Percentiles rank a stretch among this genome's conserved stretches.
These are phyloP conservation scores for Silene conica DNA, from an alignment of 148 eudicot species.

Conservation along the genomic window DNA sequence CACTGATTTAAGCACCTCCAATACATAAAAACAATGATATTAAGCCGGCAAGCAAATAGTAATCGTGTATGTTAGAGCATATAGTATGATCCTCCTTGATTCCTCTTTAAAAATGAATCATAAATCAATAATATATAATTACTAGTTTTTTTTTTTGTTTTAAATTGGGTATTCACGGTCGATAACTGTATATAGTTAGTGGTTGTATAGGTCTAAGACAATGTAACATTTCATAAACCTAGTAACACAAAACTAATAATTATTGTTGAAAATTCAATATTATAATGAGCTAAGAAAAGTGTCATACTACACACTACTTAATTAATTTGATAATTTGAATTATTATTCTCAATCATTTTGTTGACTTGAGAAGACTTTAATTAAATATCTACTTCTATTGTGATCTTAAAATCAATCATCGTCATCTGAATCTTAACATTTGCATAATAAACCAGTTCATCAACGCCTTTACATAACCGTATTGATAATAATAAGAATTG, in stretches of 20 bases:
- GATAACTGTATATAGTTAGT: background rate
- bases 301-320: conserved; percentile 10
- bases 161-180: too few species aligned
- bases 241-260: background rate
- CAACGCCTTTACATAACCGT: too few species aligned
- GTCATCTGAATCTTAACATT: background rate
- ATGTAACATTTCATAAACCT: conserved; percentile 3
- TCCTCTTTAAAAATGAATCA: conserved; percentile 13
- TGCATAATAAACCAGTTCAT: too few species aligned
- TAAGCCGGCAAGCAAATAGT: conserved; percentile 18
- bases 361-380: background rate
- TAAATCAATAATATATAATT: too few species aligned
- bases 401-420: background rate
- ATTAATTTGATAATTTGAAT: background rate
- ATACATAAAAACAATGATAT: background rate
- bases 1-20: conserved; percentile 6
- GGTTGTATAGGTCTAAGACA: background rate
- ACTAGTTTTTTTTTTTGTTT: too few species aligned
- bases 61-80: conserved; percentile 19
- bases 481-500: too few species aligned
- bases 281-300: background rate
- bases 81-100: conserved; percentile 20
- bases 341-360: background rate
- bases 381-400: too few species aligned
- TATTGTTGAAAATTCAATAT: background rate